Evolutionary conservation across 305 asterid species (phyloP), one percentile per base, ranked within the genome.

Genomic region (Lippia alba): DNA sequence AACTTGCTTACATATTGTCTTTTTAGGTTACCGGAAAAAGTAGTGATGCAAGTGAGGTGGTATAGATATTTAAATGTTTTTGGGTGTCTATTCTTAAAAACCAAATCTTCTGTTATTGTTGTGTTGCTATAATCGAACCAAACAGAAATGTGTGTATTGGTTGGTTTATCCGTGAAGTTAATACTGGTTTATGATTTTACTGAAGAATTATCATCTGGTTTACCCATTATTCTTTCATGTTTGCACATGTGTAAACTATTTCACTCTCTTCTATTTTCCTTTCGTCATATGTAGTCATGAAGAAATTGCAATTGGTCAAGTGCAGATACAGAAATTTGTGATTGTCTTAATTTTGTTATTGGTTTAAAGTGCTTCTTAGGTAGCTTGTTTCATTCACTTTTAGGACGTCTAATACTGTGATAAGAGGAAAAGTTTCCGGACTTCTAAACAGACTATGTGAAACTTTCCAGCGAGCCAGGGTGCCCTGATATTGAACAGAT

Each of bases 21-120:
- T 36, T 33, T 8, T 24, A 24, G 36, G 48, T 18, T 40, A 57
- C 32, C 57, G 12, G 20, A 39, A 9, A 44, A n/a, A 39, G 15
- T 46, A 24, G 17, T 64, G 14, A 15, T 20, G 11, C 65, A 68
- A 58, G 46, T 64, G 48, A 57, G 14, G 46, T 46, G 24, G 68
- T 20, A 45, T 24, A 36, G 56, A 59, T 20, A 7, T 40, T 19
- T 44, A 6, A 61, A 40, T 61, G 18, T 61, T 17, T 24, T 49
- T 34, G 20, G 8, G 48, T 34, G 36, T 60, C 2, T 24, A 41
- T 32, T 19, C 8, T 19, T 12, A 55, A 44, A 44, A 41, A 19
- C 17, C 12, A 12, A 36, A 18, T 15, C 1, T n/a, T 34, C 18
- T 62, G 12, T 62, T 62, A 5, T n/a, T 49, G 17, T 15, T 36